Evolutionary conservation across 805 yeast species (phyloP).

Genomic region (Metschnikowia koreensis): DNA sequence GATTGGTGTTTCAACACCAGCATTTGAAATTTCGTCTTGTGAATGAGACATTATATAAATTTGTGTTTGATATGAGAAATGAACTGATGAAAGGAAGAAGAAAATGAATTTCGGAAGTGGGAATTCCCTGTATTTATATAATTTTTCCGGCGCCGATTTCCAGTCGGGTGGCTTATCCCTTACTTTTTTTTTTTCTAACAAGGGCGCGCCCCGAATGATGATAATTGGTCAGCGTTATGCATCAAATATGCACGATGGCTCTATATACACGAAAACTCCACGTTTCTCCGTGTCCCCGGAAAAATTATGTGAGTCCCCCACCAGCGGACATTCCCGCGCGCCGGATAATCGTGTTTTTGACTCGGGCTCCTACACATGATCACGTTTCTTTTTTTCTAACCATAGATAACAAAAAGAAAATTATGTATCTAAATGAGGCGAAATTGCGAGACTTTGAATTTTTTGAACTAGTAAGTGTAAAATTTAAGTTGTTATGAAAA

Average conservation of each 20-base stretch:
- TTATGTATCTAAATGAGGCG: no score
- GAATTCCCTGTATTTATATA: constrained; percentile 9
- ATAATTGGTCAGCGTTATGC: constrained; percentile 10
- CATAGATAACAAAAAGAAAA: neutral
- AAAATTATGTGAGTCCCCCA: constrained; percentile 13
- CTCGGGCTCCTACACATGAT: constrained; percentile 4
- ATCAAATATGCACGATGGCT: constrained; percentile 6
- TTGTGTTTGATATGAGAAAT: neutral
- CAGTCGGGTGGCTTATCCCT: neutral
- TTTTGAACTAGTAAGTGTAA: no score
- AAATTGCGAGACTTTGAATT: no score
- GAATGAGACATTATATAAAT: constrained; percentile 20
- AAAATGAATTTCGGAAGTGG: neutral
- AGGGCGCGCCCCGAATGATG: constrained; percentile 10
- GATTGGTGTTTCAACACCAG: constrained; percentile 37
- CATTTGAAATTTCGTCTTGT: constrained; percentile 18
- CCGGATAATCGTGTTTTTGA: neutral
- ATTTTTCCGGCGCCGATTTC: constrained; percentile 2
- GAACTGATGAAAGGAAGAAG: constrained; percentile 2
- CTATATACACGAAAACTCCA: constrained; percentile 16
- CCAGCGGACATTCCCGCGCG: constrained; percentile 3
- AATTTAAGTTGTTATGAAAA: neutral
- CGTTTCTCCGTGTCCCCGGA: constrained; percentile 24
- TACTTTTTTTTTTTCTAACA: constrained; percentile 1
- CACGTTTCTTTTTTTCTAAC: neutral